Conservation (phyloP, 148 eudicot genomes). For the Simmondsia chinensis region DNA sequence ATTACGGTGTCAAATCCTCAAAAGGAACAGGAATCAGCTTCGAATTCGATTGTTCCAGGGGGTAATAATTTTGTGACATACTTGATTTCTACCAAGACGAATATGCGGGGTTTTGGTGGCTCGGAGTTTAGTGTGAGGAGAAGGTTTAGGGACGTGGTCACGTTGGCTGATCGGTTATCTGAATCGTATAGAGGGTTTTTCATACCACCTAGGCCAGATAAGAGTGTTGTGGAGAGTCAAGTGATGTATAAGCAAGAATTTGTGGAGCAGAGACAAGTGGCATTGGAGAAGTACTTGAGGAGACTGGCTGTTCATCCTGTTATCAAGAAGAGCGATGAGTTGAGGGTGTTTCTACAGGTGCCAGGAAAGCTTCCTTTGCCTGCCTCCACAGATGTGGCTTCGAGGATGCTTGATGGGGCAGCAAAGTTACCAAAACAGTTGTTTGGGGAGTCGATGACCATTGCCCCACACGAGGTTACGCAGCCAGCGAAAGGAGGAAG, state of each 20-base stretch:
- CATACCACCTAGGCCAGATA: conserved; percentile 78
- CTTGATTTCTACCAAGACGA: conserved; percentile 55
- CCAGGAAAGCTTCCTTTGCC: conserved; percentile 78
- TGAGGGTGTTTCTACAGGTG: conserved; percentile 78
- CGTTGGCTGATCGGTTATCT: conserved; percentile 63
- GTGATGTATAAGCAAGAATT: conserved; percentile 98
- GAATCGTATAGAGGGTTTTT: conserved; percentile 75
- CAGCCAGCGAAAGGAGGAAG: conserved; percentile 86
- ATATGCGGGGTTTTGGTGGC: conserved; percentile 47
- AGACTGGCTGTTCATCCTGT: conserved; percentile 65
- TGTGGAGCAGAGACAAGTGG: conserved; percentile 75
- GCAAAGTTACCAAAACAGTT: conserved; percentile 69
- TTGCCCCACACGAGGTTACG: conserved; percentile 58
- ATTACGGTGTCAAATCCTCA: conserved; percentile 65
- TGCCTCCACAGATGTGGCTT: conserved; percentile 57
- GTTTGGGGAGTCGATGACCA: conserved; percentile 51
- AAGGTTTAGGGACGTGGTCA: conserved; percentile 78
- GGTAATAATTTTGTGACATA: conserved; percentile 57
- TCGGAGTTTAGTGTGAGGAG: conserved; percentile 58
- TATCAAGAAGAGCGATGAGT: conserved; percentile 69
- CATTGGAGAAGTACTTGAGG: conserved; percentile 71
- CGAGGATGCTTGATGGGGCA: conserved; percentile 87
- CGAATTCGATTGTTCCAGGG: conserved; percentile 76
- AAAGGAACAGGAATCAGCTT: conserved; percentile 50
- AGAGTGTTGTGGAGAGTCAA: conserved; percentile 80